Evolutionary conservation across 345 rosid genomes (phyloP).

Genomic region (Arabidopsis arenosa): DNA sequence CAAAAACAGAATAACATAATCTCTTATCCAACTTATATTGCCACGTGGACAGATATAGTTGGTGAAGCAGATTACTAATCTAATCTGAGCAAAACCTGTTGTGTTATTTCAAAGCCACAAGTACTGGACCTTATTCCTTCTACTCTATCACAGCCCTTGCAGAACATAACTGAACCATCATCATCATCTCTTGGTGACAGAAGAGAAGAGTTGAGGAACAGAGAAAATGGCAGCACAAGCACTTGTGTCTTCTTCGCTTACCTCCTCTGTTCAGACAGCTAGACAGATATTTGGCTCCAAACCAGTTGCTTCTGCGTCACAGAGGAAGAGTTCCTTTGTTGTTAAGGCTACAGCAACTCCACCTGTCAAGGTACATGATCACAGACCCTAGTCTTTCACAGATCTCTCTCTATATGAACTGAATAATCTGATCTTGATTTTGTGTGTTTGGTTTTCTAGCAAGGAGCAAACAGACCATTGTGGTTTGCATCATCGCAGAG

Average conservation of each 20-base stretch:
- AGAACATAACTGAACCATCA: conserved; percentile 44
- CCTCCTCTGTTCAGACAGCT: conserved; percentile 75
- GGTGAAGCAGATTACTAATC: conserved; percentile 72
- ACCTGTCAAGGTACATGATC: conserved; percentile 82
- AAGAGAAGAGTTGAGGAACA: conserved; percentile 19
- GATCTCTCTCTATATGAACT: background rate
- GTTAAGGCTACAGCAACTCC: conserved; percentile 87
- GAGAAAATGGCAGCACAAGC: conserved; percentile 83
- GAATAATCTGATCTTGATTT: conserved; percentile 11
- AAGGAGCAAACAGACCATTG: conserved; percentile 81
- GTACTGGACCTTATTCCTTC: conserved; percentile 31
- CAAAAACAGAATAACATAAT: conserved; percentile 40
- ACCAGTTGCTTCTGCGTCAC: conserved; percentile 49
- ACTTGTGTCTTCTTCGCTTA: conserved; percentile 81
- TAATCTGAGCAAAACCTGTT: conserved; percentile 51
- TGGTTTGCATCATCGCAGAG: conserved; percentile 98
- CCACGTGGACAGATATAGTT: conserved; percentile 69
- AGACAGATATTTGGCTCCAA: conserved; percentile 71
- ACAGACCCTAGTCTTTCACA: background rate
- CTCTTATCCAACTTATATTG: conserved; percentile 53
- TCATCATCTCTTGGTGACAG: conserved; percentile 41
- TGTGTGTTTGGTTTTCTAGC: conserved; percentile 53
- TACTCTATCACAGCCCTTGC: conserved; percentile 37
- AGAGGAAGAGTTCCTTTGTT: conserved; percentile 66
- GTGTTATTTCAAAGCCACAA: conserved; percentile 43